Evolutionary conservation across 257 asterid species (phyloP).

Genomic region (Linderniella brevidens): DNA sequence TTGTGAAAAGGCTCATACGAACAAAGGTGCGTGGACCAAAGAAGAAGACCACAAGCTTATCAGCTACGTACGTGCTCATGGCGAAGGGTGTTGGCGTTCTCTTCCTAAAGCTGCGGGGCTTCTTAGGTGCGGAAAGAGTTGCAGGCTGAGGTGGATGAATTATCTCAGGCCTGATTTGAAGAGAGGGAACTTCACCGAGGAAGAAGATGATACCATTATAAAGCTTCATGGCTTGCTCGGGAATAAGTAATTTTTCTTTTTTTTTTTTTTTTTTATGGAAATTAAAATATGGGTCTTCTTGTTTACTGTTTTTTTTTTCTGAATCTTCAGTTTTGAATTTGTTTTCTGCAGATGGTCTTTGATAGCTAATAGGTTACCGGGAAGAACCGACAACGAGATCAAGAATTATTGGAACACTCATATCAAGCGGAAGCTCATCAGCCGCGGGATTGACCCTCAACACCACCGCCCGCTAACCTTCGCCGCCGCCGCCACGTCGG

Average conservation of each 20-base stretch:
- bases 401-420: conserved; percentile 59
- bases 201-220: conserved; percentile 46
- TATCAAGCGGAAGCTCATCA: conserved; percentile 36
- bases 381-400: conserved; percentile 54
- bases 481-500: conserved; percentile 8
- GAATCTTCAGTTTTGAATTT: neutral
- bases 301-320: neutral
- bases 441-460: conserved; percentile 49
- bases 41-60: conserved; percentile 45
- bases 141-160: conserved; percentile 53
- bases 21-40: conserved; percentile 62
- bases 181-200: conserved; percentile 38
- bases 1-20: conserved; percentile 50
- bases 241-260: conserved; percentile 20
- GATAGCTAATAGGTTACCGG: conserved; percentile 42
- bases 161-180: conserved; percentile 45
- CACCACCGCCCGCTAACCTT: conserved; percentile 27
- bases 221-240: conserved; percentile 41
- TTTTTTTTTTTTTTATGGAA: too few relatives aligned
- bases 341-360: conserved; percentile 35
- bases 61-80: conserved; percentile 34
- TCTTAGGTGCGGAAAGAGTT: conserved; percentile 46
- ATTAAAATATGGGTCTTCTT: too few relatives aligned
- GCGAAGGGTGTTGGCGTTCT: conserved; percentile 63
- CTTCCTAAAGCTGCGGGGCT: conserved; percentile 53